phyloP scores from a whole-genome alignment of 352 stramenopile species.

The Phytophthora parvispora region DNA sequence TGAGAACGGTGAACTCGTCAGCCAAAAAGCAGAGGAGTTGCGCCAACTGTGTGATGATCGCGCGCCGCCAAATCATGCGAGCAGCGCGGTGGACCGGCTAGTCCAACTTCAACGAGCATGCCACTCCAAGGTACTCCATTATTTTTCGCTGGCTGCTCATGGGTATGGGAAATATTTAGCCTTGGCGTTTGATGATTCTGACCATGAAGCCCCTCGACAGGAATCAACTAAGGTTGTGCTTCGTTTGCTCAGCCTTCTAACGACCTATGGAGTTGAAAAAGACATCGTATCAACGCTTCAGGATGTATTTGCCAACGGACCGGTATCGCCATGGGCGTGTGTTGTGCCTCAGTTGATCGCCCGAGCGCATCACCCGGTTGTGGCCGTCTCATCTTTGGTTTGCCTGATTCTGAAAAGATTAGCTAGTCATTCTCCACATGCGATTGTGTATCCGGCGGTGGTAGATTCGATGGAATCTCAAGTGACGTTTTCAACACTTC shows the following conservation, averaged over 20 bases:
- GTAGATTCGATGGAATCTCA: conserved; percentile 60
- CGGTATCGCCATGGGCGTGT: conserved; percentile 68
- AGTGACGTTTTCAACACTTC: not conserved
- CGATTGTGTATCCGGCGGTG: conserved; percentile 82
- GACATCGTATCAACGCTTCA: conserved; percentile 53
- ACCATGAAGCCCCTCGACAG: conserved; percentile 19
- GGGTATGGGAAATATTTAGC: conserved; percentile 56
- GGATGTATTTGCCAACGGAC: conserved; percentile 53
- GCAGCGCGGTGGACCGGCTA: conserved; percentile 33
- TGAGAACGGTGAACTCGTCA: conserved; percentile 56
- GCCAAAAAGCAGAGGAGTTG: conserved; percentile 46
- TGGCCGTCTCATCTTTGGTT: conserved; percentile 59
- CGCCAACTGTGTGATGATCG: conserved; percentile 41
- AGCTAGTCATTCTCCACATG: conserved; percentile 63
- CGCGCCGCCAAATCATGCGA: conserved; percentile 7
- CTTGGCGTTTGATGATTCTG: conserved; percentile 8
- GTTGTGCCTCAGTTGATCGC: conserved; percentile 84
- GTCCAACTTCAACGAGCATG: conserved; percentile 43
- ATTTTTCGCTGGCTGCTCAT: conserved; percentile 48
- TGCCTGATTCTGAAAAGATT: conserved; percentile 73
- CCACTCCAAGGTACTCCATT: conserved; percentile 45
- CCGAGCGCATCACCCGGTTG: conserved; percentile 65
- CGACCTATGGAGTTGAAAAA: conserved; percentile 61
- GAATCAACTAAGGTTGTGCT: conserved; percentile 63
- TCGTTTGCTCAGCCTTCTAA: conserved; percentile 76